These are phyloP conservation scores for Thielaviopsis populi DNA, from an alignment of 2,329 filamentous ascomycete genomes.

Conservation along the genomic window DNA sequence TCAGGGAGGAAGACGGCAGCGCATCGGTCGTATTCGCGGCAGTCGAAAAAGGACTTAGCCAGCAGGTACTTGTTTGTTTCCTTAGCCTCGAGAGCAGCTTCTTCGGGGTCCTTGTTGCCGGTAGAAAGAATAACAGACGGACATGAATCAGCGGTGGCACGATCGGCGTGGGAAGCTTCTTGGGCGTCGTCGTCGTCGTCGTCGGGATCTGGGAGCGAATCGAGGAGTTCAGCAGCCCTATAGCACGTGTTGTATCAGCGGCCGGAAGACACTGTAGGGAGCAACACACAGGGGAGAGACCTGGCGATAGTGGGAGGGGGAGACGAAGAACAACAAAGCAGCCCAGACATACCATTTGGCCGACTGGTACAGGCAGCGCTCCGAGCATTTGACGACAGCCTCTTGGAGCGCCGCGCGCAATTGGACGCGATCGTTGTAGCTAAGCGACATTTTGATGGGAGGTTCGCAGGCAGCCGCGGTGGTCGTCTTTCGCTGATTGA, in stretches of 20 bases:
- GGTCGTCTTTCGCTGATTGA: not conserved
- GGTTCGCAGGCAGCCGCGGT: not conserved
- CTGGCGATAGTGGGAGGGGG: not conserved
- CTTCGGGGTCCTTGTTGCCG: conserved; percentile 48
- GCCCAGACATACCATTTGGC: conserved; percentile 63
- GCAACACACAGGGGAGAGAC: not conserved
- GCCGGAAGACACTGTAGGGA: not conserved
- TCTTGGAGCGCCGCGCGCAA: conserved; percentile 58
- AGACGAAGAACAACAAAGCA: not conserved
- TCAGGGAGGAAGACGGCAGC: conserved; percentile 78
- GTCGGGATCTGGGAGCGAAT: conserved; percentile 53
- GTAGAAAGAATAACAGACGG: conserved; percentile 33
- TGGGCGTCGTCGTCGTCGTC: conserved; percentile 46
- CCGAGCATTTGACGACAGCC: conserved; percentile 79
- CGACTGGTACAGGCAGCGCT: conserved; percentile 88
- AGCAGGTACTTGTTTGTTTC: conserved; percentile 76
- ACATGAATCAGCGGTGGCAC: conserved; percentile 27
- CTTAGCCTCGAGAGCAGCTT: conserved; percentile 59
- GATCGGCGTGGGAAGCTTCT: conserved; percentile 24
- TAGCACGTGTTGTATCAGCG: not conserved
- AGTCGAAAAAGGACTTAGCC: conserved; percentile 90
- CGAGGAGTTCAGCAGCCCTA: conserved; percentile 89
- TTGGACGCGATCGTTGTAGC: conserved; percentile 12
- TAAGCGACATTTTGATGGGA: conserved; percentile 12
- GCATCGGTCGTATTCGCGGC: conserved; percentile 86